Conservation (phyloP, 805 yeast species). For the Diddensiella transvaalensis region DNA sequence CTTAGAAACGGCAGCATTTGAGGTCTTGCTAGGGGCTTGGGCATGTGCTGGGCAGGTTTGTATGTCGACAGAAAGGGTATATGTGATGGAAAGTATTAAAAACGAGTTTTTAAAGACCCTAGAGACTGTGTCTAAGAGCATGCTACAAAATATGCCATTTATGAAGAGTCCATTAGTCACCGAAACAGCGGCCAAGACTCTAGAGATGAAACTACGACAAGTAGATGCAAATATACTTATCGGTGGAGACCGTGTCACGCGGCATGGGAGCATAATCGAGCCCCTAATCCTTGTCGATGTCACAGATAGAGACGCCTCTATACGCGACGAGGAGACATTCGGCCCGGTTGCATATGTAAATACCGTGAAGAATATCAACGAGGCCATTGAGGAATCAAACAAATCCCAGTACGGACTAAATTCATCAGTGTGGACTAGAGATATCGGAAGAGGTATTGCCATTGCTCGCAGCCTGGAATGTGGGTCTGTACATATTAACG, state of each 20-base stretch:
- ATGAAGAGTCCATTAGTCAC: constrained; percentile 8
- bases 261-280: constrained; percentile 48
- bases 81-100: constrained; percentile 66
- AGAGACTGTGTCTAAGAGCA: neutral
- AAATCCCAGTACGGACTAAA: constrained; percentile 72
- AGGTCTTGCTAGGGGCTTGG: constrained; percentile 64
- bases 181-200: constrained; percentile 1
- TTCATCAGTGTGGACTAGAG: constrained; percentile 71
- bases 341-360: constrained; percentile 74
- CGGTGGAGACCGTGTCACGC: constrained; percentile 68
- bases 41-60: constrained; percentile 84
- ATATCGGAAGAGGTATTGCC: constrained; percentile 57
- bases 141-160: constrained; percentile 3
- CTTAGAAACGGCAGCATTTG: constrained; percentile 53
- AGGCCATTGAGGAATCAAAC: constrained; percentile 64
- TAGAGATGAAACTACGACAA: constrained; percentile 14
- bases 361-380: constrained; percentile 63
- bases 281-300: constrained; percentile 59
- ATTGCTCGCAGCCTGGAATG: constrained; percentile 67
- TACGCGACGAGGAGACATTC: constrained; percentile 72
- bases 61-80: constrained; percentile 79
- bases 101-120: constrained; percentile 57
- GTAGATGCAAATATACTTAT: constrained; percentile 63
- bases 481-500: constrained; percentile 80
- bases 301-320: constrained; percentile 43